A percentile compares a stretch with the other conserved stretches of the same genome.
Evolutionary conservation across 73 alveolate genomes (phyloP).

Genomic region (Paramecium tetraurelia): DNA sequence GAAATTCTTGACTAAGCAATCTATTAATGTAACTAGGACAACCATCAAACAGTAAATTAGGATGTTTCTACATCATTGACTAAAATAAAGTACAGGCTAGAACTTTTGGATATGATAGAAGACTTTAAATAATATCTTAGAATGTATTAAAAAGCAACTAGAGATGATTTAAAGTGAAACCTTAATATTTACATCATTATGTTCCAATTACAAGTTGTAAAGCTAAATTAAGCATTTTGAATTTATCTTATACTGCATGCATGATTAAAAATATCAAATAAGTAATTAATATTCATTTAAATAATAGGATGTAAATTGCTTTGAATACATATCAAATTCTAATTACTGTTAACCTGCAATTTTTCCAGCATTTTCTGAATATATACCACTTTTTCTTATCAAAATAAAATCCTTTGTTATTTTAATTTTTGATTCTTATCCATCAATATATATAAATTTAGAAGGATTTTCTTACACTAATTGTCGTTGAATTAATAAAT

Average conservation of each 20-base stretch:
- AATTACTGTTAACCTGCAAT: neutral
- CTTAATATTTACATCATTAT: neutral
- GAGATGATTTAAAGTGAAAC: neutral
- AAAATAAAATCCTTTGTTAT: neutral
- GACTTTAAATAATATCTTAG: neutral
- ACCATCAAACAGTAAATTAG: neutral
- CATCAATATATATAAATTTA: too few relatives aligned
- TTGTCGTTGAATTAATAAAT: too few relatives aligned
- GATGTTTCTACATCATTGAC: slow-evolving; percentile 21
- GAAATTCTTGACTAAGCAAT: too few relatives aligned
- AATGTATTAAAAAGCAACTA: neutral
- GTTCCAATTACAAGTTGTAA: neutral
- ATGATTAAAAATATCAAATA: neutral
- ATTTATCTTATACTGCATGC: neutral
- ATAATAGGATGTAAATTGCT: neutral
- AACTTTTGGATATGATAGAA: neutral
- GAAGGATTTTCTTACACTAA: too few relatives aligned
- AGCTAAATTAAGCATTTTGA: neutral
- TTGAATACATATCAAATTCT: neutral
- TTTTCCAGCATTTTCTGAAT: neutral
- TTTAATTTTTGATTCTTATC: neutral
- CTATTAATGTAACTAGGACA: neutral
- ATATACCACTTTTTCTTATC: neutral
- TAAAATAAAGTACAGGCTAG: neutral
- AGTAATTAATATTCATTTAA: neutral